These are phyloP conservation scores for Blastocystis sp. DNA, from an alignment of 352 stramenopile species.

Conservation along the genomic window DNA sequence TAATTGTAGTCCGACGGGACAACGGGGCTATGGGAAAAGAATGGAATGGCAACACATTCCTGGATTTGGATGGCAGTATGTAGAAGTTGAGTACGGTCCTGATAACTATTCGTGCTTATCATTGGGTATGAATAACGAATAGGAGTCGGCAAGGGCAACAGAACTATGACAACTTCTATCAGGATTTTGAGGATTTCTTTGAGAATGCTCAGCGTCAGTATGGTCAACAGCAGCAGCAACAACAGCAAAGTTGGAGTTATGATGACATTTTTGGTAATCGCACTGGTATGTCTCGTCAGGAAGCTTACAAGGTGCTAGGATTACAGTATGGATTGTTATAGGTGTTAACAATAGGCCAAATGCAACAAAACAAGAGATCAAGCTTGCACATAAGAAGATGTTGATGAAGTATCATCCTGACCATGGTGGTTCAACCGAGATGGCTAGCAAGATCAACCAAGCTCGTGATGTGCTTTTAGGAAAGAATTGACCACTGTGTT, in stretches of 20 bases:
- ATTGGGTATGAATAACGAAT: background rate
- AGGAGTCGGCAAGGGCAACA: background rate
- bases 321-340: constrained; percentile 1
- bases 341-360: constrained; percentile 29
- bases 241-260: constrained; percentile 57
- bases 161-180: constrained; percentile 37
- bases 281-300: constrained; percentile 28
- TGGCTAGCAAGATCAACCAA: constrained; percentile 63
- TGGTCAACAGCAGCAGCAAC: constrained; percentile 35
- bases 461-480: constrained; percentile 63
- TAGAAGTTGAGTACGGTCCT: constrained; percentile 10
- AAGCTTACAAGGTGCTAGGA: constrained; percentile 61
- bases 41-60: constrained; percentile 50
- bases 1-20: background rate
- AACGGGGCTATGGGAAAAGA: constrained; percentile 9
- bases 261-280: constrained; percentile 40
- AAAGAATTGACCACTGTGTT: constrained; percentile 32
- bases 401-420: constrained; percentile 63
- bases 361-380: constrained; percentile 62
- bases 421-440: constrained; percentile 56
- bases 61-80: constrained; percentile 28
- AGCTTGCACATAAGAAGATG: constrained; percentile 61
- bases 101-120: background rate
- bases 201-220: constrained; percentile 10
- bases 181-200: constrained; percentile 62